Base-by-base conservation (phyloP, 2,329 filamentous ascomycete species). In the Xylariaceae sp. region DNA sequence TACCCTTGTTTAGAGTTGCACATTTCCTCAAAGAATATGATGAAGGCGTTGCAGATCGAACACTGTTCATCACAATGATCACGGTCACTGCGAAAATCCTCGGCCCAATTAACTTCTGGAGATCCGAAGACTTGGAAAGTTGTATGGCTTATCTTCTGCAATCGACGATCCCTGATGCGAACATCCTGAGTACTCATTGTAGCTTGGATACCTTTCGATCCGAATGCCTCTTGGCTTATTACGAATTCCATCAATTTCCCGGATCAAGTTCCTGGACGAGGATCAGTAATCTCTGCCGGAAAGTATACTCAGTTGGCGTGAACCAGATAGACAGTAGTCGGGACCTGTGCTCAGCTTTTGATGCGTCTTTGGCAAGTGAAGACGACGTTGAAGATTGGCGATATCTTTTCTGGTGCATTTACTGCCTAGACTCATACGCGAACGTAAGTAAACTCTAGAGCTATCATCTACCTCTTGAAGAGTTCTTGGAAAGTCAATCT, bases 301-400 rank as follows among this genome's bases (percentile, higher is more conserved):
- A 61, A 51, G 67, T 66, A 19, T 66, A 68, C 54, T 52, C 56
- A 2, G 55, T 62, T 19, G 66, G 66, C 1, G 54, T 70, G 2
- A 62, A 70, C 44, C 65, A 66, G 15, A 59, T 69, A 19, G 66
- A 69, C n/a, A 60, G 62, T 22, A 60, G 62, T 22, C 61, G 59
- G 14, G 52, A 52, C 11, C 41, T 60, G 2, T 64, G 63, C 42
- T 58, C 58, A 11, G 59, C 56, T 49, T 60, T 62, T 45, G 57
- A 62, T 38, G 12, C 31, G 22, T 9, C 17, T 35, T 11, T 11
- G 11, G 58, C 39, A 42, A 59, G 44, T 5, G 54, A 63, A 11
- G 63, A 66, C n/a, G 65, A 68, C 6, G 58, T 66, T 1, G 62
- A 69, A 45, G 62, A 67, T 48, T 70, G 68, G 68, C 59, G 66